phyloP scores from a whole-genome alignment of 352 stramenopile genomes.

The Globisporangium recalcitrans region DNA sequence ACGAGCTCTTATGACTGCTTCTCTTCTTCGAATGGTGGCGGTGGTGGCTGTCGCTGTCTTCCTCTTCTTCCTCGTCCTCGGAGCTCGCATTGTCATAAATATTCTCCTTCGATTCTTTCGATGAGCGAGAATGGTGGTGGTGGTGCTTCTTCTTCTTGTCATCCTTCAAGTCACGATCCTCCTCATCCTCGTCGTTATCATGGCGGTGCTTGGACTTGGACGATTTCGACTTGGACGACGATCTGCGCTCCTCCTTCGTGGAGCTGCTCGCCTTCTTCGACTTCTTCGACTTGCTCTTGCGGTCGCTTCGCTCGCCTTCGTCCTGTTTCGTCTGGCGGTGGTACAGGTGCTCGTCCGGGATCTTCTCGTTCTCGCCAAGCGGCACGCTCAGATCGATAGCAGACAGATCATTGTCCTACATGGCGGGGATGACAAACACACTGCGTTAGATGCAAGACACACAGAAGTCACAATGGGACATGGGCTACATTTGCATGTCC shows the following conservation, averaged over 20 bases:
- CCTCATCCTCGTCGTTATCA: conserved; percentile 18
- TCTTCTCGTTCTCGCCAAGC: conserved; percentile 68
- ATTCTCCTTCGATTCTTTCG: conserved; percentile 45
- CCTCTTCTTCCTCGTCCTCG: conserved; percentile 28
- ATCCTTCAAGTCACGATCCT: conserved; percentile 7
- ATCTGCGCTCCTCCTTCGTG: conserved; percentile 35
- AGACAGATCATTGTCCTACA: conserved; percentile 58
- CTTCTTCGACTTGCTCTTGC: conserved; percentile 59
- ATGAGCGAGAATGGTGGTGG: conserved; percentile 21
- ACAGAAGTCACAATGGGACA: too few relatives aligned
- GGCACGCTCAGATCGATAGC: conserved; percentile 75
- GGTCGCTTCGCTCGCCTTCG: conserved; percentile 17
- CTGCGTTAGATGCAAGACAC: not conserved
- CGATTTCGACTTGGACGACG: conserved; percentile 38
- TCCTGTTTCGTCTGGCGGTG: conserved; percentile 46
- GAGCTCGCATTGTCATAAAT: conserved; percentile 45
- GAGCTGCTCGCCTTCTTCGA: conserved; percentile 15
- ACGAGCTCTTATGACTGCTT: conserved; percentile 27
- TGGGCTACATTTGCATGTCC: not conserved
- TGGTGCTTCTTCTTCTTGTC: conserved; percentile 37
- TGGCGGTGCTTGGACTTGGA: conserved; percentile 21
- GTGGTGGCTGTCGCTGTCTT: too few relatives aligned
- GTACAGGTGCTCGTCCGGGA: conserved; percentile 78
- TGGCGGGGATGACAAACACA: not conserved
- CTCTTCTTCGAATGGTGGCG: conserved; percentile 34